phyloP scores from a whole-genome alignment of 352 stramenopile genomes.

The Globisporangium cederbergense region DNA sequence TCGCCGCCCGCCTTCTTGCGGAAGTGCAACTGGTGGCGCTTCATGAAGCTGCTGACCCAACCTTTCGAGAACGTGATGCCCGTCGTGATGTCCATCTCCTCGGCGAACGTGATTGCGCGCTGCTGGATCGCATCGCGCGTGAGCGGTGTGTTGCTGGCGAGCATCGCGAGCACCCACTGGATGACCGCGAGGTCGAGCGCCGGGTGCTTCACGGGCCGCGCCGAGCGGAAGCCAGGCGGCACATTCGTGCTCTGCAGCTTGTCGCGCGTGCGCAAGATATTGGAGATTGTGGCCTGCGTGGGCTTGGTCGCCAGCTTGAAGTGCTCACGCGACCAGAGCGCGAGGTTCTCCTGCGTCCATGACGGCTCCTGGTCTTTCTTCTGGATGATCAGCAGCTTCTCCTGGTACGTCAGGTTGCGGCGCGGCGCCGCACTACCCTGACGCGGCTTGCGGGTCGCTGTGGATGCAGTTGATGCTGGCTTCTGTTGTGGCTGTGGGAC shows the following conservation, averaged over 20 bases:
- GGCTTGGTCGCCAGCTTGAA: constrained; percentile 43
- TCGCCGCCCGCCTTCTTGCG: constrained; percentile 19
- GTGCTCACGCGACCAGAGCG: constrained; percentile 49
- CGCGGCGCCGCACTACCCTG: constrained; percentile 13
- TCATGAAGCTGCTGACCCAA: constrained; percentile 61
- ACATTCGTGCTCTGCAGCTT: constrained; percentile 40
- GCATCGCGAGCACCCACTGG: constrained; percentile 38
- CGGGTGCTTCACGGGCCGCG: constrained; percentile 43
- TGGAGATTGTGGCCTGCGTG: constrained; percentile 68
- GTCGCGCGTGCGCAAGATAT: constrained; percentile 45
- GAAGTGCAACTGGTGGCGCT: constrained; percentile 45
- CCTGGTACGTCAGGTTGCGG: constrained; percentile 59
- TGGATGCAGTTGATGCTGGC: not conserved
- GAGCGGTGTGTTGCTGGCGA: constrained; percentile 22
- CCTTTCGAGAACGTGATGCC: constrained; percentile 57
- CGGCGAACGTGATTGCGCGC: constrained; percentile 30
- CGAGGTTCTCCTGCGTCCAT: constrained; percentile 54
- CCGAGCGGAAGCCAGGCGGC: constrained; percentile 38
- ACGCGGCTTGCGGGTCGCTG: not conserved
- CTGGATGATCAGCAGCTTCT: constrained; percentile 54
- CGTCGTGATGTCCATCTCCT: constrained; percentile 34
- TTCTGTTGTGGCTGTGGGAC: not conserved
- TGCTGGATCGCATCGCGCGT: constrained; percentile 34
- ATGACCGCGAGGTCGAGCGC: constrained; percentile 47
- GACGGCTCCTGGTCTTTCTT: constrained; percentile 50